Percentiles rank a stretch among this genome's conserved stretches.
These are phyloP conservation scores for Fusarium clavum DNA, from an alignment of 2,329 filamentous ascomycete genomes.

Conservation along the genomic window DNA sequence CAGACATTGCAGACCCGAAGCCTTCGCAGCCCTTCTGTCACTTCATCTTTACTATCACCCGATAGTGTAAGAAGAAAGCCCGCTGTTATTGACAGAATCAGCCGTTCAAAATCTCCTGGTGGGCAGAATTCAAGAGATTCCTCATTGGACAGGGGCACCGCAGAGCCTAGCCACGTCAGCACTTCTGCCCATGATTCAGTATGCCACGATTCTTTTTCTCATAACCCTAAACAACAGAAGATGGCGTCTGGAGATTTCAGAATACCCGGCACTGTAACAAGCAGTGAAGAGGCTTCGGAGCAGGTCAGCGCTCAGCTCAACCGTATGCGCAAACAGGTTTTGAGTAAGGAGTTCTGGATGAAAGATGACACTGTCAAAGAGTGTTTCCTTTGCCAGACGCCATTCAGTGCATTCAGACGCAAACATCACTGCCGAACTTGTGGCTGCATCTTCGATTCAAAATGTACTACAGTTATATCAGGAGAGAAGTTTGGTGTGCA, in stretches of 20 bases:
- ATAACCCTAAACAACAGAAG: conserved; percentile 59
- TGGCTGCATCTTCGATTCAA: conserved; percentile 98
- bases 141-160: conserved; percentile 67
- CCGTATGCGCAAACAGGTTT: conserved; percentile 84
- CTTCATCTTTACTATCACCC: conserved; percentile 53
- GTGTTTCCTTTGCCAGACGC: conserved; percentile 90
- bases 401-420: conserved; percentile 91
- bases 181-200: conserved; percentile 70
- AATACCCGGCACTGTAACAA: conserved; percentile 68
- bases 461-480: conserved; percentile 92
- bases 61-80: conserved; percentile 59
- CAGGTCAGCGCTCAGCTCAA: conserved; percentile 71
- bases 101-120: conserved; percentile 57
- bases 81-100: conserved; percentile 67
- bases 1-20: conserved; percentile 55
- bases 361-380: conserved; percentile 98
- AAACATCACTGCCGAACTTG: conserved; percentile 97
- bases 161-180: conserved; percentile 67
- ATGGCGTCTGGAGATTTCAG: conserved; percentile 60
- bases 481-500: conserved; percentile 89
- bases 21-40: conserved; percentile 50
- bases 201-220: conserved; percentile 67
- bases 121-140: conserved; percentile 66
- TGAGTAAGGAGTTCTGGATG: conserved; percentile 99
- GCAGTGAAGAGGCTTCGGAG: conserved; percentile 66